Evolutionary conservation across 495 filamentous ascomycete species (phyloP), one percentile per base, ranked within the genome.

Genomic region (Xylaria castorea): DNA sequence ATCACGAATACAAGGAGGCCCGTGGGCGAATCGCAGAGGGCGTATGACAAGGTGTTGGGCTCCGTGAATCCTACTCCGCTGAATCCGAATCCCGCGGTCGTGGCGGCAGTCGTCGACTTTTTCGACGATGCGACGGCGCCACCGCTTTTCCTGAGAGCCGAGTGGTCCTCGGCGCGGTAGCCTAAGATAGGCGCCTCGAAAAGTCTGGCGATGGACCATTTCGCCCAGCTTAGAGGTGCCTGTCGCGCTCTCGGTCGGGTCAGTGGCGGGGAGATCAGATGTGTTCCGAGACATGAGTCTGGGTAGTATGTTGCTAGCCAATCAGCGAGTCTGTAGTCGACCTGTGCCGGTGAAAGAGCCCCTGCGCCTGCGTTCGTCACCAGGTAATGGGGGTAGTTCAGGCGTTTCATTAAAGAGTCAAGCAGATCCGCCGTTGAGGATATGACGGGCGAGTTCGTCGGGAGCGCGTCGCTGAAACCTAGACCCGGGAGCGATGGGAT

Each of bases 401-500:
- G 87, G 6, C 84, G 79, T 30, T 78, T 75, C 92, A 95, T 95
- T 3, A 95, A 83, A 4, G 84, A 85, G 77, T 94, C 83, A 66
- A 89, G 81, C 5, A 86, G 79, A 57, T 87, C 86, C 5, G 90
- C 92, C 36, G 93, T 91, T 25, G 80, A 71, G 11, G 76, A 55
- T 32, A 91, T 80, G 2, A 83, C 84, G 51, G 92, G 89, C 1
- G 87, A 85, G 70, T 87, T 87, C 78, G 87, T 85, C 25, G 85
- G 85, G 9, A 91, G 83, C 4, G 85, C 81, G 42, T 89, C 84
- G 57, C 87, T 90, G 80, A 94, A 94, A 50, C 90, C 92, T 72
- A 92, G 86, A 50, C 93, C 93, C 0, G 92, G 92, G 32, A 94
- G 81, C 12, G 90, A 92, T 4, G 92, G 92, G 9, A 87, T 89